Evolutionary conservation across 2,329 filamentous ascomycete species (phyloP), one percentile per base, ranked within the genome.

Genomic region (Fusarium longipes): DNA sequence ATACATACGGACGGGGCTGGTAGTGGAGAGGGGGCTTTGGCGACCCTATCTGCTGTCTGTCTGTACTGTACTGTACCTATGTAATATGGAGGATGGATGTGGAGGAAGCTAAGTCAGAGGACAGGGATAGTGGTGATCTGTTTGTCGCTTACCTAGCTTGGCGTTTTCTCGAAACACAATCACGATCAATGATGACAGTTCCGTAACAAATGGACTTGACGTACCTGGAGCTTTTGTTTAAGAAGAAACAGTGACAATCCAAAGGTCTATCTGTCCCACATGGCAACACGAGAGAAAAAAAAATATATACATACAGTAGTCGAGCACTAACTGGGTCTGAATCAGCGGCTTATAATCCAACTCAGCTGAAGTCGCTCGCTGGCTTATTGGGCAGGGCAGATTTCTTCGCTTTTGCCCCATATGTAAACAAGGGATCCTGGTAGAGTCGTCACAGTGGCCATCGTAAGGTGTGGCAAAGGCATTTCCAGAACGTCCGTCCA

Each of bases 381-480:
- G 20, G 36, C 29, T 24, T 17, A 15, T 24, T 24, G 20, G 12
- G 20, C 38, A 39, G 32, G 40, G 38, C 30, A 54, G 42, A 50
- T 61, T 43, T 42, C 44, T 10, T 54, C 39, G 48, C 18, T 36
- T 38, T 40, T 49, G 50, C 42, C 45, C 63, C 52, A 55, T 27
- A 45, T 36, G 30, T 30, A 43, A 49, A 24, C 45, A 33, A 49
- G 57, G 36, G 30, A 30, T 44, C 58, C 64, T 47, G 42, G 48
- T 7, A 48, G 38, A 64, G 39, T 38, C 20, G n/a, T 43, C 25
- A 11, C 36, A 44, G 32, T 48, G 50, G 42, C 65, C 55, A n/a
- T n/a, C n/a, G 45, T 59, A 68, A 48, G 50, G 33, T 36, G 65
- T 68, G 65, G 65, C 65, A 60, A 68, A 57, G 65, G 55, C 38